Evolutionary conservation across 2,329 filamentous ascomycete genomes (phyloP), one percentile per base, ranked within the genome.

Genomic region (Talaromyces sp.): DNA sequence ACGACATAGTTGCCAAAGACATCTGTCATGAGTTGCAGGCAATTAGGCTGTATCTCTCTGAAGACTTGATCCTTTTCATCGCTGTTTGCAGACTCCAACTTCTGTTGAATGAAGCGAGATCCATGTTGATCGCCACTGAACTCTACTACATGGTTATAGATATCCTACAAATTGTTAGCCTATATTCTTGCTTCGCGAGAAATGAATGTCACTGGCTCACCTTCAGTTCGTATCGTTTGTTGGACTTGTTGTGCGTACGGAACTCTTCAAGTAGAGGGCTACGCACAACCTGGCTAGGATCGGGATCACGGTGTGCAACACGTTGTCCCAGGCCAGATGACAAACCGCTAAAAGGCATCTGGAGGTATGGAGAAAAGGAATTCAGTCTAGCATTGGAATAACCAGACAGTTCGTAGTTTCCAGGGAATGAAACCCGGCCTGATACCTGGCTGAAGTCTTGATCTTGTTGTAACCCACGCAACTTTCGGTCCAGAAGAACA

Each of bases 1-100:
- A 98, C 93, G 38, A 99, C 95, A 71, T 98, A 99, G 74, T 99
- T 99, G 58, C 95, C 95, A 71, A 97, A 99, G 0, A 98, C 89
- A 73, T 98, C 95, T 52, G 89, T 93, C 91, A 96, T 97, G 54
- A 99, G 80, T 70, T 93, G 91, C 31, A 96, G 76, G 1, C 89
- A 86, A 66, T 99, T 95, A 0, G 87, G 85, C 67, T 90, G 84
- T 52, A 99, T 91, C 74, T 98, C 95, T 0, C 83, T 81, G 79
- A 97, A 98, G 0, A 98, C 85, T 59, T 88, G 87, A 32, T 96
- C 91, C 76, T 97, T 98, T 71, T 97, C 93, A 63, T 98, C 95
- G 69, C 92, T 96, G 72, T 96, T 97, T 59, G 95, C 95, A 1
- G 86, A 89, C 73, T 95, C 90, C 3, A 99, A 83, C 75, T 96